Conservation (phyloP, 331 rosid genomes). For the Quercus phellos region DNA sequence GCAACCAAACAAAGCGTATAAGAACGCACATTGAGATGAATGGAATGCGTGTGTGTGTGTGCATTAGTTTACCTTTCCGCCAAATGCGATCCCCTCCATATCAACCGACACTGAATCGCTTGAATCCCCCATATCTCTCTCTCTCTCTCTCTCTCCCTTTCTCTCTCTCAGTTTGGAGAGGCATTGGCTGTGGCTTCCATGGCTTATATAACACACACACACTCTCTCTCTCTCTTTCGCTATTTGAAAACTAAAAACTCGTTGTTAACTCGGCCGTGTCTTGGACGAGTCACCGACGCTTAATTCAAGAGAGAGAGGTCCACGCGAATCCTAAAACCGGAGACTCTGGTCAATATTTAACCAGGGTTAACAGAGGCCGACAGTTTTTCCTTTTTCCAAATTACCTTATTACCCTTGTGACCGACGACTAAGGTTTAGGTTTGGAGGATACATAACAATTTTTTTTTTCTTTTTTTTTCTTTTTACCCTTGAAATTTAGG, state of each 20-base stretch:
- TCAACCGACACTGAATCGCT: slow-evolving; percentile 85
- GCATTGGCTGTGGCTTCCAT: slow-evolving; percentile 13
- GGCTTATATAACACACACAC: slow-evolving; percentile 24
- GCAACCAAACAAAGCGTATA: slow-evolving; percentile 22
- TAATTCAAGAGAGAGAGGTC: slow-evolving; percentile 39
- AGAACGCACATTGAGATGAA: background rate
- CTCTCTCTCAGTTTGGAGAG: slow-evolving; percentile 1
- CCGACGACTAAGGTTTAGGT: background rate
- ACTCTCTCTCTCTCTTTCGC: background rate
- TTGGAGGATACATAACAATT: no score
- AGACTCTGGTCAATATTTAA: slow-evolving; percentile 41
- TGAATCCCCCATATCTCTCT: slow-evolving; percentile 53
- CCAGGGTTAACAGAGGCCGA: slow-evolving; percentile 70
- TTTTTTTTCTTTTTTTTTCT: no score
- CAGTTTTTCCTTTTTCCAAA: slow-evolving; percentile 23
- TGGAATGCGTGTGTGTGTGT: slow-evolving; percentile 7
- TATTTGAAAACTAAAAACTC: slow-evolving; percentile 13
- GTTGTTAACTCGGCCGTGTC: slow-evolving; percentile 56
- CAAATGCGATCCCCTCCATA: slow-evolving; percentile 70
- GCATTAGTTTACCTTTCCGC: slow-evolving; percentile 57
- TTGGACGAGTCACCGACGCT: slow-evolving; percentile 95
- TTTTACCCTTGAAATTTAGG: no score
- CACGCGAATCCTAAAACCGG: slow-evolving; percentile 38
- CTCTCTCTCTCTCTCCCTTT: slow-evolving; percentile 10
- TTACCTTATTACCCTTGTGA: background rate